Evolutionary conservation across 495 filamentous ascomycete genomes (phyloP), one percentile per base, ranked within the genome.

Genomic region (Aspergillus incahuasiensis): DNA sequence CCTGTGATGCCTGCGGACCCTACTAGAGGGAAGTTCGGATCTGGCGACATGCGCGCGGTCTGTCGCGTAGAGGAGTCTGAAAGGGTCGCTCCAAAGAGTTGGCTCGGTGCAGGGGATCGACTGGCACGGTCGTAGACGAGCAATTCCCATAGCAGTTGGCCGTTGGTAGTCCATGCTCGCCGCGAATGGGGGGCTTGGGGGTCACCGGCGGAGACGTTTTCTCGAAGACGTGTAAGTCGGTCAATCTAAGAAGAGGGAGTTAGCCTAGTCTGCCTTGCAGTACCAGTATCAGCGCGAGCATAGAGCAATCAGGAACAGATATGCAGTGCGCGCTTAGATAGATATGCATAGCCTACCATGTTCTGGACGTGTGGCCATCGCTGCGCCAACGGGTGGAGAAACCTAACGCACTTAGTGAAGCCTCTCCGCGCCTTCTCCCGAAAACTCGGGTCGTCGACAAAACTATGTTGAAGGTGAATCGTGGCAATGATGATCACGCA

Each of bases 401-500:
- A 72, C 7, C 59, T 54, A 16, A 72, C 38, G n/a, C 69, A 72
- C 55, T 70, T 70, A 0, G 65, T 59, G 39, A 66, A 70, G 3
- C 67, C 67, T 12, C 47, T 54, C 43, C 62, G 60, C 6, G 69
- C 69, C 41, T 70, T 70, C 41, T 59, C 60, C 42, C 62, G 54
- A n/a, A 72, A 70, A 2, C 20, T 55, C n/a, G 55, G 50, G 28
- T 72, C 69, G n/a, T 70, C 69, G 0, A 68, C 63, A 48, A 72
- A 72, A 22, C 69, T 72, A 41, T 72, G 69, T 41, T 72, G 69
- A 18, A 72, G 69, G 35, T 68, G 64, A 1, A 72, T 70, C 2
- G 69, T 72, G 8, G 67, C 67, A 6, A 72, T 64, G 6, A 70
- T 62, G n/a, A 62, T 56, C 2, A 70, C 69, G 52, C 67, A 72